Evolutionary conservation across 2,329 filamentous ascomycete genomes (phyloP), one percentile per base, ranked within the genome.

Genomic region (Hypoxylon sp.): DNA sequence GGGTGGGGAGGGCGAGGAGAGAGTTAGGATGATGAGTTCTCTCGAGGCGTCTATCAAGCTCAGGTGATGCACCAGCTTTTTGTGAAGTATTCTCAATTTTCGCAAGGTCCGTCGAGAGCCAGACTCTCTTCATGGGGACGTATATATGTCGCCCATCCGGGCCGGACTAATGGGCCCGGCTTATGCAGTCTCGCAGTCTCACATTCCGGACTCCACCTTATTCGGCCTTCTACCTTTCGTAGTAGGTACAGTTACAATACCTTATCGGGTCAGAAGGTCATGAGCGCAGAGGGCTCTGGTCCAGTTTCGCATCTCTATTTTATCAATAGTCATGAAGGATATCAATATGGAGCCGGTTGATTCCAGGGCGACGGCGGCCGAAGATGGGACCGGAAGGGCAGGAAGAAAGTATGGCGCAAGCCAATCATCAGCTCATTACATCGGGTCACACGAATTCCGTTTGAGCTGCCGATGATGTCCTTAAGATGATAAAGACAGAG

Each of bases 21-120:
- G 86, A 17, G 74, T 83, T 14, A 79, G 86, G 68, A 83, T 82
- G 76, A 70, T 88, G 60, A 88, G 85, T 69, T 84, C 80, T 36
- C 73, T 88, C 34, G 85, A 87, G 74, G 82, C 84, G 9, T 80
- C 78, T 5, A 80, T 88, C 43, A 78, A 78, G 59, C 77, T 85
- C 34, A 82, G 80, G 70, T 87, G 78, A 75, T 25, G 30, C 14
- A 21, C 25, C 23, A 2, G 19, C 17, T 46, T 23, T 21, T 17
- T 5, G 14, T 46, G 43, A 19, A 2, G 11, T 46, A 23, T 46
- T 17, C 13, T 46, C 13, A 3, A 23, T 46, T 17, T 23, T 46
- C 13, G 13, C 11, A 28, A 28, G n/a, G n/a, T 17, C 7, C n/a
- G 3, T 43, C 38, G n/a, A 19, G 19, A 9, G n/a, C 38, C 14